These are phyloP conservation scores for Fusarium incarnatum DNA, from an alignment of 2,329 filamentous ascomycete genomes.

Conservation along the genomic window DNA sequence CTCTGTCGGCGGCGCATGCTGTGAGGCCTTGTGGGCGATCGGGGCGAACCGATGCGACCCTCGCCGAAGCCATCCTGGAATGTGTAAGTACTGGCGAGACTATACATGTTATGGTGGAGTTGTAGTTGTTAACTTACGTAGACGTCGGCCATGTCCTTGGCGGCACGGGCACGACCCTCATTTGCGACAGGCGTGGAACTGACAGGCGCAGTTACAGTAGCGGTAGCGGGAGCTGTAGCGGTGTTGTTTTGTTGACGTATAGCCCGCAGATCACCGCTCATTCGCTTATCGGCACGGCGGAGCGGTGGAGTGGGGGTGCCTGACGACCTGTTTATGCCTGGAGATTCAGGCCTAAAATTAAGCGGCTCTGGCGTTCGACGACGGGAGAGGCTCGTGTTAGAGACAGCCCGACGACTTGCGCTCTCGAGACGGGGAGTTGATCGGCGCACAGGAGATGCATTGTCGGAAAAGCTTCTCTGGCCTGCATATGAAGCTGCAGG, in stretches of 20 bases:
- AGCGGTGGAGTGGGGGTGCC: slow-evolving; percentile 73
- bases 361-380: slow-evolving; percentile 65
- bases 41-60: slow-evolving; percentile 84
- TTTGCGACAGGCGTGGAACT: slow-evolving; percentile 77
- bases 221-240: slow-evolving; percentile 43
- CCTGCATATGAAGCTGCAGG: slow-evolving; percentile 16
- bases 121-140: slow-evolving; percentile 81
- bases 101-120: slow-evolving; percentile 3
- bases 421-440: slow-evolving; percentile 42
- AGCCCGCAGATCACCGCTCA: slow-evolving; percentile 77
- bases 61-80: slow-evolving; percentile 91
- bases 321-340: slow-evolving; percentile 58
- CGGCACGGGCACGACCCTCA: slow-evolving; percentile 85
- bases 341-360: slow-evolving; percentile 71
- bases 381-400: slow-evolving; percentile 66
- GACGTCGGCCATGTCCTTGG: slow-evolving; percentile 90
- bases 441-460: slow-evolving; percentile 36
- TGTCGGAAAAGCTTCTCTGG: slow-evolving; percentile 55
- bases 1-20: slow-evolving; percentile 97
- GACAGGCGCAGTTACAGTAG: slow-evolving; percentile 29
- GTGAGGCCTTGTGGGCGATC: slow-evolving; percentile 91
- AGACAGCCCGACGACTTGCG: slow-evolving; percentile 57
- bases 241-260: slow-evolving; percentile 54
- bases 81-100: slow-evolving; percentile 34
- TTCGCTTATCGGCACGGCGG: slow-evolving; percentile 73